phyloP scores from a whole-genome alignment of 345 rosid genomes.

The Hibiscus mutabilis region DNA sequence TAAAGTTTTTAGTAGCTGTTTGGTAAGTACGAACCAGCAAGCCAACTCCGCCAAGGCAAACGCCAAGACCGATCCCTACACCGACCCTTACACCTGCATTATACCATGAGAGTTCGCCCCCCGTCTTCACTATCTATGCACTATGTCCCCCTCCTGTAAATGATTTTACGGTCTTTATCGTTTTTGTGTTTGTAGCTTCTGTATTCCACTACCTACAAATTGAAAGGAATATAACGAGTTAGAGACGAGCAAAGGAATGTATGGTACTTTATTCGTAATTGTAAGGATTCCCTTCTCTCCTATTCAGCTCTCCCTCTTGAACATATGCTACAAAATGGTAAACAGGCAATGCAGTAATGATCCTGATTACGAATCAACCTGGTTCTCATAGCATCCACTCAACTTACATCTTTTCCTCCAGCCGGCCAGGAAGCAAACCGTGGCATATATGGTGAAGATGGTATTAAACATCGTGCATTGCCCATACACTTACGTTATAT shows the following conservation, averaged over 20 bases:
- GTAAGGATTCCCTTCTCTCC: neutral
- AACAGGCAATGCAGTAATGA: neutral
- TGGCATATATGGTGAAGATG: too few species aligned
- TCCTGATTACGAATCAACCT: neutral
- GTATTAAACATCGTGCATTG: too few species aligned
- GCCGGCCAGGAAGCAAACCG: neutral
- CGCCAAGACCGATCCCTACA: conserved; percentile 91
- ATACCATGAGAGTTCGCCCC: conserved; percentile 91
- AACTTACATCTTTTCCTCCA: neutral
- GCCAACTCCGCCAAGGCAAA: conserved; percentile 83
- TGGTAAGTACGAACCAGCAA: conserved; percentile 75
- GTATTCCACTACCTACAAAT: conserved; percentile 49
- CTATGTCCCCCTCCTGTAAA: conserved; percentile 62
- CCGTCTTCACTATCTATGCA: conserved; percentile 66
- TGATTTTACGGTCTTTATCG: conserved; percentile 50
- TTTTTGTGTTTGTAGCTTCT: conserved; percentile 41
- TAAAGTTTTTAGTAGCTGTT: conserved; percentile 66
- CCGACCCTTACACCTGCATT: conserved; percentile 95
- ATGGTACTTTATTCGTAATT: neutral
- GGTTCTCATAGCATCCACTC: neutral
- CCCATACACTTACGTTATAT: neutral
- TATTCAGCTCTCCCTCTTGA: neutral
- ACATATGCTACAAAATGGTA: neutral
- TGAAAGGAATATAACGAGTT: neutral
- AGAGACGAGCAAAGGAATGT: neutral